A percentile compares a stretch with the other conserved stretches of the same genome.
Conservation (phyloP, 192 early-diverging fungal genomes). For the Entomortierella parvispora region DNA sequence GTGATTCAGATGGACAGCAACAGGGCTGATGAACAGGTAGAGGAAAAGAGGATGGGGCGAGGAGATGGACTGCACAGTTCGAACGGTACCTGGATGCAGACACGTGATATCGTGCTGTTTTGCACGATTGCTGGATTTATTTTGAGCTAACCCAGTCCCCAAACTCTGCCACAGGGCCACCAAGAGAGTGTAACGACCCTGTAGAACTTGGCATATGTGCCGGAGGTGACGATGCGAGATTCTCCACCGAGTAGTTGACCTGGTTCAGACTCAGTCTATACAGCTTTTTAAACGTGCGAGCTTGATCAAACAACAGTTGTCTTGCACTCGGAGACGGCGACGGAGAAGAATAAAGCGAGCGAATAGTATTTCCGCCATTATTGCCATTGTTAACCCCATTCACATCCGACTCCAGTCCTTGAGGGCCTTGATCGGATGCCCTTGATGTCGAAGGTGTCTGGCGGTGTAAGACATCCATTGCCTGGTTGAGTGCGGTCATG, state of each 20-base stretch:
- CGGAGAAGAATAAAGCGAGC: background rate
- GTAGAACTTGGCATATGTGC: background rate
- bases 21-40: too few species aligned
- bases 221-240: background rate
- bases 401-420: too few species aligned
- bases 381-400: background rate
- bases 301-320: constrained; percentile 32
- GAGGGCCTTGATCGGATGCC: constrained; percentile 35
- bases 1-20: too few species aligned
- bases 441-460: constrained; percentile 23
- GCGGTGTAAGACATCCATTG: too few species aligned
- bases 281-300: constrained; percentile 12
- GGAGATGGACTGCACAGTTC: too few species aligned
- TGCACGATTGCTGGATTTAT: too few species aligned
- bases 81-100: too few species aligned
- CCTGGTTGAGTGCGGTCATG: too few species aligned
- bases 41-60: too few species aligned
- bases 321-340: constrained; percentile 5
- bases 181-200: background rate
- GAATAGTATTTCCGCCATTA: background rate
- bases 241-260: constrained; percentile 14
- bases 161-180: too few species aligned
- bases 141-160: too few species aligned
- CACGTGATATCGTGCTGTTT: too few species aligned
- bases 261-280: constrained; percentile 26